These are phyloP conservation scores for Fusarium sp. DNA, from an alignment of 2,329 filamentous ascomycete species.

Conservation along the genomic window DNA sequence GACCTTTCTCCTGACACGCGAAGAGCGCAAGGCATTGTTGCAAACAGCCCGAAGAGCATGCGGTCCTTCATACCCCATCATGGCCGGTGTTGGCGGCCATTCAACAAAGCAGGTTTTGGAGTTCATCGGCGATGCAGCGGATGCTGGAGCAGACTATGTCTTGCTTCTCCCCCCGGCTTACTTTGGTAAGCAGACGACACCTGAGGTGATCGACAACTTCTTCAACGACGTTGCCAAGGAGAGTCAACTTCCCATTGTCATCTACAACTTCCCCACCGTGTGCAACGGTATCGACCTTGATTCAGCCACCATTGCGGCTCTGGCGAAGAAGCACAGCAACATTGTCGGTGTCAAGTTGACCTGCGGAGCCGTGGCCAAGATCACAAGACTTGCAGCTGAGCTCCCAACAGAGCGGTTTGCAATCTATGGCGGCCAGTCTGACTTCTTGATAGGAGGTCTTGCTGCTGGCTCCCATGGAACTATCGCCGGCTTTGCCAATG, in stretches of 20 bases:
- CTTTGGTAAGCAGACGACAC: slow-evolving; percentile 69
- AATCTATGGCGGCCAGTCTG: slow-evolving; percentile 75
- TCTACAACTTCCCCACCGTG: slow-evolving; percentile 76
- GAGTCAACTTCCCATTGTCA: slow-evolving; percentile 64
- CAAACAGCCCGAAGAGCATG: slow-evolving; percentile 74
- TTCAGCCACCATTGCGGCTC: slow-evolving; percentile 62
- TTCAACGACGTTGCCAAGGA: slow-evolving; percentile 64
- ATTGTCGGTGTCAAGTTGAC: slow-evolving; percentile 77
- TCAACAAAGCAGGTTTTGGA: slow-evolving; percentile 71
- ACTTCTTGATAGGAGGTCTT: slow-evolving; percentile 72
- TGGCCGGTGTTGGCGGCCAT: slow-evolving; percentile 73
- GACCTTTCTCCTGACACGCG: slow-evolving; percentile 64
- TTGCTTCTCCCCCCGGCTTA: slow-evolving; percentile 71
- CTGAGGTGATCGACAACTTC: slow-evolving; percentile 67
- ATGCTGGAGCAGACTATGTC: slow-evolving; percentile 68
- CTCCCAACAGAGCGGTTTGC: slow-evolving; percentile 66
- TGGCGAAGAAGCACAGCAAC: slow-evolving; percentile 53
- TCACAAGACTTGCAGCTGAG: slow-evolving; percentile 65
- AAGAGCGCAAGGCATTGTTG: slow-evolving; percentile 66
- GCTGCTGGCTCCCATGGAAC: slow-evolving; percentile 66
- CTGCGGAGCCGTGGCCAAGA: slow-evolving; percentile 76
- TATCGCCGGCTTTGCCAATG: slow-evolving; percentile 70
- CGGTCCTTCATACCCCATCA: slow-evolving; percentile 86
- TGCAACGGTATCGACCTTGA: slow-evolving; percentile 75
- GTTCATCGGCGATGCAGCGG: slow-evolving; percentile 66